phyloP scores from a whole-genome alignment of 169 alveolate genomes.

The Cryptosporidium xiaoi region DNA sequence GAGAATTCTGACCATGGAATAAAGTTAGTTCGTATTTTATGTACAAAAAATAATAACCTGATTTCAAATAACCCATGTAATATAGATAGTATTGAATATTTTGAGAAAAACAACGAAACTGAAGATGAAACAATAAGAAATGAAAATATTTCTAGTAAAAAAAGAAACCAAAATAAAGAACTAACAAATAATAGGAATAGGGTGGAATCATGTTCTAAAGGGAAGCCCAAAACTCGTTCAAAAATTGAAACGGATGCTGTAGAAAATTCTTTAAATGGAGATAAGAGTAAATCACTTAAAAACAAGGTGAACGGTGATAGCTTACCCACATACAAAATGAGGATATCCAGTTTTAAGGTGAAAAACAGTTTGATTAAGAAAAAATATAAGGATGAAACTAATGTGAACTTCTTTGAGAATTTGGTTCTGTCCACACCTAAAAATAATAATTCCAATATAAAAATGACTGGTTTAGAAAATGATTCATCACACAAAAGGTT shows the following conservation, averaged over 20 bases:
- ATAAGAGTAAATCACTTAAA: background rate
- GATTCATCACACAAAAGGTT: background rate
- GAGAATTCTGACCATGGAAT: background rate
- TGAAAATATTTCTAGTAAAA: background rate
- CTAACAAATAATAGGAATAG: background rate
- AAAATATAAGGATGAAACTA: conserved; percentile 14
- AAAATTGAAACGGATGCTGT: background rate
- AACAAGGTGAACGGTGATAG: background rate
- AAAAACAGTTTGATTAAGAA: conserved; percentile 42
- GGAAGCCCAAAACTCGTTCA: background rate
- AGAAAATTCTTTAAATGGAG: background rate
- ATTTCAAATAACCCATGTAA: background rate
- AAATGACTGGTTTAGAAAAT: background rate
- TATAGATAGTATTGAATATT: background rate
- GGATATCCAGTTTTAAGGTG: conserved; percentile 14
- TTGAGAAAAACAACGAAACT: background rate
- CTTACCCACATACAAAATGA: conserved; percentile 7
- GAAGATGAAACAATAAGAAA: background rate
- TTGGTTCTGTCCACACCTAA: conserved; percentile 23
- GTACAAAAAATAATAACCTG: background rate
- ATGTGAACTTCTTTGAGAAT: conserved; percentile 33
- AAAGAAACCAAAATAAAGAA: background rate
- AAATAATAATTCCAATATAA: background rate
- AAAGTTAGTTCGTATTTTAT: conserved; percentile 26
- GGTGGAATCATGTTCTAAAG: background rate